Evolutionary conservation across 441 rosid species (phyloP).

Genomic region (Mallotus repandus): DNA sequence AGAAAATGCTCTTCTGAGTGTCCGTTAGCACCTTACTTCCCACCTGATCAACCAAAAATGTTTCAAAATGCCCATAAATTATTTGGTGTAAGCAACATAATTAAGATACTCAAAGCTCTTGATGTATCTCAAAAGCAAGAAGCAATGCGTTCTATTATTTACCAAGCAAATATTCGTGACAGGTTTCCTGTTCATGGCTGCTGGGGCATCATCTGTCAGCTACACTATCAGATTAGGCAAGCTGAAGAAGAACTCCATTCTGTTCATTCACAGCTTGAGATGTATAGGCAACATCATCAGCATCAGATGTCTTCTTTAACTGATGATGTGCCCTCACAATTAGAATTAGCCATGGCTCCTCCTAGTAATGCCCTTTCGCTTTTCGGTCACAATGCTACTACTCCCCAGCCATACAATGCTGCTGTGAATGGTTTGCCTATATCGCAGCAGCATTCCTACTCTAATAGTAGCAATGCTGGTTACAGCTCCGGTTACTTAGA

Average conservation of each 20-base stretch:
- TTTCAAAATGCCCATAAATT: slow-evolving; percentile 77
- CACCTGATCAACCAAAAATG: slow-evolving; percentile 61
- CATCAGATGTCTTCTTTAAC: slow-evolving; percentile 32
- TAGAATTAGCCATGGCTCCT: slow-evolving; percentile 78
- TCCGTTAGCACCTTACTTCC: slow-evolving; percentile 73
- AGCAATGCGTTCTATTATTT: slow-evolving; percentile 83
- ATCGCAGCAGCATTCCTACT: slow-evolving; percentile 39
- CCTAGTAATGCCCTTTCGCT: slow-evolving; percentile 36
- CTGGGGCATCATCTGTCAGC: slow-evolving; percentile 50
- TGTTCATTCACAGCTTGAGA: slow-evolving; percentile 51
- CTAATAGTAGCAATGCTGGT: slow-evolving; percentile 29
- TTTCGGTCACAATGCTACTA: slow-evolving; percentile 24
- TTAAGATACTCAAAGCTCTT: slow-evolving; percentile 51
- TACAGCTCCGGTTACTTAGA: slow-evolving; percentile 42
- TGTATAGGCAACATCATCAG: slow-evolving; percentile 45
- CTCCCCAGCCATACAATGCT: slow-evolving; percentile 28
- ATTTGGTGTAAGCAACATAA: slow-evolving; percentile 76
- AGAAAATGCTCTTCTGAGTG: slow-evolving; percentile 69
- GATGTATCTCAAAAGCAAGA: slow-evolving; percentile 46
- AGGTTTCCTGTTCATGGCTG: slow-evolving; percentile 84
- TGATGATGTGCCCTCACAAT: slow-evolving; percentile 58
- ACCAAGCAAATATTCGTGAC: slow-evolving; percentile 65
- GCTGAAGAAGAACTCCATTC: slow-evolving; percentile 60
- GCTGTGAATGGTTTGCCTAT: slow-evolving; percentile 26
- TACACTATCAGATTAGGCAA: slow-evolving; percentile 42